These are phyloP conservation scores for Neurospora sp. DNA, from an alignment of 495 filamentous ascomycete genomes.

Conservation along the genomic window DNA sequence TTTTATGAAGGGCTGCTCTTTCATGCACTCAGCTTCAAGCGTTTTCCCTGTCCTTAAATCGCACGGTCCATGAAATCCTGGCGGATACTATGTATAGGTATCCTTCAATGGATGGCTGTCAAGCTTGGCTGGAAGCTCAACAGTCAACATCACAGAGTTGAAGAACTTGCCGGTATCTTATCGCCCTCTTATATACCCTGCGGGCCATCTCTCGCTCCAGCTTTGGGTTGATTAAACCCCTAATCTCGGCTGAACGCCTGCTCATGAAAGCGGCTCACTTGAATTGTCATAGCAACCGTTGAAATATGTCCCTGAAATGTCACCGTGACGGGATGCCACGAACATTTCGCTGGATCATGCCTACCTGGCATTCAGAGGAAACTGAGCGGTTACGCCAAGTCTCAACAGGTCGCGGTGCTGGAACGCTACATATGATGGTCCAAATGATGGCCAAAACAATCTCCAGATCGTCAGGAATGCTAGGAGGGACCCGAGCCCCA, in stretches of 20 bases:
- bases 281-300: background rate
- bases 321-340: background rate
- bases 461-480: background rate
- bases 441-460: background rate
- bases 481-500: background rate
- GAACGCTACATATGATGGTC: background rate
- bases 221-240: background rate
- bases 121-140: background rate
- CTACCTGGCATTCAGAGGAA: too few relatives aligned
- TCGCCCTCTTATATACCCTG: background rate
- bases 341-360: background rate
- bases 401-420: background rate
- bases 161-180: background rate
- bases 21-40: background rate
- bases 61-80: background rate
- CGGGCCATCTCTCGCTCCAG: background rate
- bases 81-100: background rate
- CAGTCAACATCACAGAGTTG: background rate
- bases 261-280: background rate
- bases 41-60: background rate
- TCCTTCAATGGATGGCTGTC: background rate
- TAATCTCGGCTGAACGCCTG: background rate
- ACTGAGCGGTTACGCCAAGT: background rate
- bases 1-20: background rate
- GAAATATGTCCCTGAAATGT: background rate